phyloP scores from a whole-genome alignment of 805 yeast species.

The Pichia pseudocactophila region DNA sequence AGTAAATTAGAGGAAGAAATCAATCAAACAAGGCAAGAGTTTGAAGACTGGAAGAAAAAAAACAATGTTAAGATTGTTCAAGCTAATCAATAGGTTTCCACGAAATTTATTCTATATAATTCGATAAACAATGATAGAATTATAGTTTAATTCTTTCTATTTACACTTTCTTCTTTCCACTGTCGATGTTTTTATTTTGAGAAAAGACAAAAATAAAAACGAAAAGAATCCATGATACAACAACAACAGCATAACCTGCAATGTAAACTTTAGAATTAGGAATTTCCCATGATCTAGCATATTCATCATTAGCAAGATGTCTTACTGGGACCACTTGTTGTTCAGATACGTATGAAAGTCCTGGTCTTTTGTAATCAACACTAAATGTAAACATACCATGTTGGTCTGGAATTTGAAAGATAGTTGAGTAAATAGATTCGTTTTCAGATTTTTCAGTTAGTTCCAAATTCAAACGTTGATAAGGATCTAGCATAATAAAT shows the following conservation, averaged over 20 bases:
- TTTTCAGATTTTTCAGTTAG: constrained; percentile 31
- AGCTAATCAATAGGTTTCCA: constrained; percentile 13
- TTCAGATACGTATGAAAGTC: constrained; percentile 59
- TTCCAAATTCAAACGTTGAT: constrained; percentile 65
- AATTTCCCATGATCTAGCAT: constrained; percentile 85
- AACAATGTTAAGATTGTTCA: constrained; percentile 41
- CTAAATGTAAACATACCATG: constrained; percentile 92
- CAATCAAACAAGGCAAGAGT: constrained; percentile 31
- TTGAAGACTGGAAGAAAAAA: constrained; percentile 42
- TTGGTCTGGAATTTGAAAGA: constrained; percentile 81
- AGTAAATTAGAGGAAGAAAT: constrained; percentile 32
- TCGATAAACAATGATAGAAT: no score
- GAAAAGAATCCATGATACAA: constrained; percentile 68
- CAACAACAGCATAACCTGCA: constrained; percentile 59
- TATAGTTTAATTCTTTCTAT: no score
- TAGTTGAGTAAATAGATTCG: constrained; percentile 42
- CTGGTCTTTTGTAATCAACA: constrained; percentile 70
- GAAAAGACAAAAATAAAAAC: constrained; percentile 51
- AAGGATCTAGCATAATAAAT: constrained; percentile 88
- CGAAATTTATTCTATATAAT: no score
- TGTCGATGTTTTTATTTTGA: constrained; percentile 14
- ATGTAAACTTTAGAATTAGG: constrained; percentile 90
- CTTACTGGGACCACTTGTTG: constrained; percentile 72
- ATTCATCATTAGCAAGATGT: constrained; percentile 94
- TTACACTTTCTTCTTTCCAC: constrained; percentile 17